Conservation (phyloP, 2,329 filamentous ascomycete genomes). For the Colletotrichum sp. region DNA sequence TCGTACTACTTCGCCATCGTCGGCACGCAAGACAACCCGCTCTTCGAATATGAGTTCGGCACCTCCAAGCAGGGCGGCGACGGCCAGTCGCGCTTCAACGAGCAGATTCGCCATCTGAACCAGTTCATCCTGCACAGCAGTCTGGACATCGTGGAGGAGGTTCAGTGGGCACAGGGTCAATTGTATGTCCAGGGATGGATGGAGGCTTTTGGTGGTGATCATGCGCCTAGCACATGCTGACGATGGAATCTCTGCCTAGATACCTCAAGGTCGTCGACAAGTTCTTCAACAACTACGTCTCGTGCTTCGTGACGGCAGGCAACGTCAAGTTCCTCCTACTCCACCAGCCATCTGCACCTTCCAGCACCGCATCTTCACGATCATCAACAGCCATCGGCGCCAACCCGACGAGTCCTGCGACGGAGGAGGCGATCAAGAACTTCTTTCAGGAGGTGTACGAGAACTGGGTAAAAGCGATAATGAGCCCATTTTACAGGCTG, state of each 20-base stretch:
- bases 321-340: conserved; percentile 95
- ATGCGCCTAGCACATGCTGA: neutral
- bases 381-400: conserved; percentile 75
- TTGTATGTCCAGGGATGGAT: conserved; percentile 59
- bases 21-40: conserved; percentile 91
- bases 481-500: conserved; percentile 93
- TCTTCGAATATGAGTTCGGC: conserved; percentile 97
- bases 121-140: conserved; percentile 96
- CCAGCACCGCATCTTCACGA: conserved; percentile 43
- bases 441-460: conserved; percentile 98
- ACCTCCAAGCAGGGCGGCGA: conserved; percentile 96
- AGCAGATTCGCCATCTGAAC: conserved; percentile 91
- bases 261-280: conserved; percentile 97
- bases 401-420: conserved; percentile 87
- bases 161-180: conserved; percentile 87
- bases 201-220: neutral
- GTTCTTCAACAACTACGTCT: conserved; percentile 95
- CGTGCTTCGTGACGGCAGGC: conserved; percentile 89
- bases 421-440: conserved; percentile 92
- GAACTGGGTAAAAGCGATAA: conserved; percentile 93
- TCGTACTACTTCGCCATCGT: conserved; percentile 99
- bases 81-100: conserved; percentile 85
- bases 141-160: conserved; percentile 93
- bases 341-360: conserved; percentile 72
- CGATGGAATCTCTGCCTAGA: conserved; percentile 48